phyloP scores from a whole-genome alignment of 2,329 filamentous ascomycete species.

The Botrytis fragariae region DNA sequence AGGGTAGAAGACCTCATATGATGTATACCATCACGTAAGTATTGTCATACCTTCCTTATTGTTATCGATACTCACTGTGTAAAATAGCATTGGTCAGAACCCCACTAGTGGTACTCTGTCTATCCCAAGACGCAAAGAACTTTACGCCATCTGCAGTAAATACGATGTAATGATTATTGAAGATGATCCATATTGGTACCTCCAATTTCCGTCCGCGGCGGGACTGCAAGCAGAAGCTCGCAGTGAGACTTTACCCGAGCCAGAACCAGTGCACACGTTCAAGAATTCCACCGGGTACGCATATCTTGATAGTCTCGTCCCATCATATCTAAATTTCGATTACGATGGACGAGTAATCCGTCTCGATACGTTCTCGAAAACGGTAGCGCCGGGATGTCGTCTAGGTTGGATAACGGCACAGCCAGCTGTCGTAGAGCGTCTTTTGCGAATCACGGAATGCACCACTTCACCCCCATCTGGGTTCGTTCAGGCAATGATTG shows the following conservation, averaged over 20 bases:
- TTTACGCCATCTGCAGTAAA: conserved; percentile 77
- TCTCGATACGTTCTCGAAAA: conserved; percentile 93
- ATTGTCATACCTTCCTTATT: conserved; percentile 5
- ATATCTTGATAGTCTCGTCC: conserved; percentile 80
- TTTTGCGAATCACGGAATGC: conserved; percentile 71
- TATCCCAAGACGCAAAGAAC: conserved; percentile 68
- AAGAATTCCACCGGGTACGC: conserved; percentile 60
- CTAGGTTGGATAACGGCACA: conserved; percentile 89
- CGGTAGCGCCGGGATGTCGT: conserved; percentile 82
- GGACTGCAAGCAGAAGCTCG: conserved; percentile 38
- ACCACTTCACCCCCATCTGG: conserved; percentile 82
- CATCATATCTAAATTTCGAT: conserved; percentile 79
- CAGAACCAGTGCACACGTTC: conserved; percentile 32
- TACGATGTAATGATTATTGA: conserved; percentile 91
- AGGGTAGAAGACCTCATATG: conserved; percentile 74
- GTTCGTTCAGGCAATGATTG: conserved; percentile 82
- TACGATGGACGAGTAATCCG: conserved; percentile 83
- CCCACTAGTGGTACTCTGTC: conserved; percentile 77
- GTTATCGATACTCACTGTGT: conserved; percentile 23
- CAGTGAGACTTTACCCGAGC: conserved; percentile 37
- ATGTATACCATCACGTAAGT: conserved; percentile 88
- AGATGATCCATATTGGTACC: conserved; percentile 94
- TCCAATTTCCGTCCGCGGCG: conserved; percentile 78
- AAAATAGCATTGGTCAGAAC: conserved; percentile 75
- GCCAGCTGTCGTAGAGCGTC: conserved; percentile 71